These are phyloP conservation scores for Bassia scoparia DNA, from an alignment of 148 eudicot genomes.

Conservation along the genomic window DNA sequence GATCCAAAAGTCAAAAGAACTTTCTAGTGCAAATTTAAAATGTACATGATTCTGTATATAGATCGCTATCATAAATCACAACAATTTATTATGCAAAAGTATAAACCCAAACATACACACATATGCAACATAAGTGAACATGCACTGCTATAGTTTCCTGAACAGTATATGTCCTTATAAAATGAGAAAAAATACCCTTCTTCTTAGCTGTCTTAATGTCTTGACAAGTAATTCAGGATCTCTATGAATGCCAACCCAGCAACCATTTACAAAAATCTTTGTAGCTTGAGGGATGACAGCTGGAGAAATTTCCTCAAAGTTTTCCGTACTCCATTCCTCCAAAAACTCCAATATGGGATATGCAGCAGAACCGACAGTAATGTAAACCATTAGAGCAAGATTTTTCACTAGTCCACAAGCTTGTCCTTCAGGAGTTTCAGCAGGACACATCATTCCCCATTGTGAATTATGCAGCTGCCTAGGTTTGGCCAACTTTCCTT, in stretches of 20 bases:
- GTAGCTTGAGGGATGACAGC: slow-evolving; percentile 94
- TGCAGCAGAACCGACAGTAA: slow-evolving; percentile 96
- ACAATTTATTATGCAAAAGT: background rate
- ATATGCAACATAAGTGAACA: slow-evolving; percentile 3
- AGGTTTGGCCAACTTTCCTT: slow-evolving; percentile 96
- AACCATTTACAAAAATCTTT: slow-evolving; percentile 95
- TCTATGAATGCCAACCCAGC: slow-evolving; percentile 98
- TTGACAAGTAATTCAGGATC: slow-evolving; percentile 93
- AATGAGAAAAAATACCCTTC: slow-evolving; percentile 57
- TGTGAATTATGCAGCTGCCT: slow-evolving; percentile 98
- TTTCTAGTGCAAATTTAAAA: background rate
- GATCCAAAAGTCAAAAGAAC: background rate
- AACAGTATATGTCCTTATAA: slow-evolving; percentile 7
- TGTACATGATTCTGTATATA: slow-evolving; percentile 11
- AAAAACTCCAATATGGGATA: slow-evolving; percentile 91
- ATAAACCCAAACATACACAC: background rate
- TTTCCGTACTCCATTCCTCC: slow-evolving; percentile 99
- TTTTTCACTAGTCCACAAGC: slow-evolving; percentile 98
- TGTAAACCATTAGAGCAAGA: slow-evolving; percentile 94
- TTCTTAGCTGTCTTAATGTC: slow-evolving; percentile 73
- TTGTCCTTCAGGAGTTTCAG: slow-evolving; percentile 99
- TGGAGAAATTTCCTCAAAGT: slow-evolving; percentile 94
- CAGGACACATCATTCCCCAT: slow-evolving; percentile 99
- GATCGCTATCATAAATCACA: background rate
- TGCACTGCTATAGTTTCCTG: background rate